A percentile compares a stretch with the other conserved stretches of the same genome.
Evolutionary conservation across 192 early-diverging fungal genomes (phyloP).

Genomic region (Neocallimastix lanati): DNA sequence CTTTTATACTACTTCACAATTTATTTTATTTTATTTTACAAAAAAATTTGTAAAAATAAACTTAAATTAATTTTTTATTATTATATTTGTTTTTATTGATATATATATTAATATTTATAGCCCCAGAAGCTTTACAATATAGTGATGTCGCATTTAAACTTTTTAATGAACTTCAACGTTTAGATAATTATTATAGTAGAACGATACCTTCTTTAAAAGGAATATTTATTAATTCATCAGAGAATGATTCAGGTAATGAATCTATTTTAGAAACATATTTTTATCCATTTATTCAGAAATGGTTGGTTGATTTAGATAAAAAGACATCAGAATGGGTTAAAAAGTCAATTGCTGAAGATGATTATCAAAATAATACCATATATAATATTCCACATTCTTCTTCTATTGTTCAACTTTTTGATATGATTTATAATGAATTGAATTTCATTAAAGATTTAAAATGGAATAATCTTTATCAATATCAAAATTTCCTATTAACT

Average conservation of each 20-base stretch:
- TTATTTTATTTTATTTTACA: too few relatives aligned
- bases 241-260: not conserved
- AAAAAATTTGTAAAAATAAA: too few relatives aligned
- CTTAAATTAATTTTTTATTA: too few relatives aligned
- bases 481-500: constrained; percentile 36
- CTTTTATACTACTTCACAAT: too few relatives aligned
- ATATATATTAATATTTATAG: not conserved
- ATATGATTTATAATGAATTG: constrained; percentile 52
- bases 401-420: constrained; percentile 61
- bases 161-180: not conserved
- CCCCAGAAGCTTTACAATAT: not conserved
- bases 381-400: constrained; percentile 34
- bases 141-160: not conserved
- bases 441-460: constrained; percentile 50
- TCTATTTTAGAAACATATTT: constrained; percentile 46
- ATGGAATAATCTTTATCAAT: constrained; percentile 36
- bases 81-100: too few relatives aligned
- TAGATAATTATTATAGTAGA: not conserved
- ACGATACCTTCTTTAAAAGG: not conserved
- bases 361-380: not conserved
- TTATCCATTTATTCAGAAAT: constrained; percentile 40
- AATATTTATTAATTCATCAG: not conserved
- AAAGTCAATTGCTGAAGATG: constrained; percentile 41
- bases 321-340: constrained; percentile 54
- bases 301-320: constrained; percentile 38